phyloP scores from a whole-genome alignment of 1,139 yeast species.

The Candida tunisiensis region DNA sequence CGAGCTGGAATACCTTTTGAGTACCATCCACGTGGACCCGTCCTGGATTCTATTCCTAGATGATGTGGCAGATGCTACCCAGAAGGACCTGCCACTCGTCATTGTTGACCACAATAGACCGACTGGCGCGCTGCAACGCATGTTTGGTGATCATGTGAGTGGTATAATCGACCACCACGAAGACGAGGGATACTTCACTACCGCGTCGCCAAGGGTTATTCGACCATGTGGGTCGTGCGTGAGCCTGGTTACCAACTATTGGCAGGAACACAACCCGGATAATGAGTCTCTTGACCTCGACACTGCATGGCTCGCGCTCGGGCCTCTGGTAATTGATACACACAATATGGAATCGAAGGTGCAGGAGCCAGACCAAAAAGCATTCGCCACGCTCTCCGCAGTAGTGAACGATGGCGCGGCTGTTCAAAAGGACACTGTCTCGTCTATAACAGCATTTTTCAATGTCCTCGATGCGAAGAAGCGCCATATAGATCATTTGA shows the following conservation, averaged over 20 bases:
- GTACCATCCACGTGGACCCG: conserved; percentile 29
- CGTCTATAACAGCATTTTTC: too few relatives aligned
- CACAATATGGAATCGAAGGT: conserved; percentile 36
- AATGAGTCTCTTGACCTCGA: conserved; percentile 14
- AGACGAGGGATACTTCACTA: conserved; percentile 31
- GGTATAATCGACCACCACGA: conserved; percentile 80
- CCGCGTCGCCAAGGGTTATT: conserved; percentile 40
- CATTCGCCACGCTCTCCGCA: conserved; percentile 25
- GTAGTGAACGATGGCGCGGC: conserved; percentile 4
- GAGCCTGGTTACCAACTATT: conserved; percentile 45
- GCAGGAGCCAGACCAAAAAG: conserved; percentile 31
- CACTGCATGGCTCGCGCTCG: conserved; percentile 34
- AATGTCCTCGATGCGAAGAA: conserved; percentile 43
- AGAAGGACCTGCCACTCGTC: conserved; percentile 19
- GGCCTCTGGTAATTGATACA: conserved; percentile 65
- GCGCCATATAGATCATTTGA: conserved; percentile 43
- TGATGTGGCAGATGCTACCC: conserved; percentile 24
- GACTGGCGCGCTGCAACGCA: conserved; percentile 31
- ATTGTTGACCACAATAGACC: conserved; percentile 72
- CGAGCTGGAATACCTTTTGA: conserved; percentile 45
- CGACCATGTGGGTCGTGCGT: conserved; percentile 62
- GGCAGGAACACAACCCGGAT: conserved; percentile 6
- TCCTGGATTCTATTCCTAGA: conserved; percentile 46
- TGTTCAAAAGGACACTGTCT: conserved; percentile 23
- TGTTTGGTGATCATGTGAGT: conserved; percentile 24